Evolutionary conservation across 2,329 filamentous ascomycete genomes (phyloP), one percentile per base, ranked within the genome.

Genomic region (Colletotrichum eremochloae): DNA sequence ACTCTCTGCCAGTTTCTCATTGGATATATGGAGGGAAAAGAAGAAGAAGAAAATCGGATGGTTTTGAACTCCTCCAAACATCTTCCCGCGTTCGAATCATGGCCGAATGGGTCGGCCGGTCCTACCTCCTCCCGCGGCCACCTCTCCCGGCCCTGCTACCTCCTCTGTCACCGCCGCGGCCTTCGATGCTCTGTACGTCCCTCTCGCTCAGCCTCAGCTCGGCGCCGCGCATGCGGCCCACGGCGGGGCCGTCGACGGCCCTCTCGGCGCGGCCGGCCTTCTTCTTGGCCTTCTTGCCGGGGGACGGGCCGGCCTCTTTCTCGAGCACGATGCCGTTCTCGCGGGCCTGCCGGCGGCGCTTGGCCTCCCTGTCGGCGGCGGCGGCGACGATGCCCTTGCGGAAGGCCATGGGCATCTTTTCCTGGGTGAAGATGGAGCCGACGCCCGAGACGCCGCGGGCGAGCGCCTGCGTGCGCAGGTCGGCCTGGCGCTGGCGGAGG

Each of bases 281-380:
- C 67, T 80, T 84, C 68, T 77, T 80, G 46, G 80, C 82, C 38
- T 79, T 75, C 55, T 84, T 84, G 66, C 52, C 24, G 29, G 33
- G 33, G 9, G 53, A 5, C 53, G 78, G 76, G 36, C 44, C 46
- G 46, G 53, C 75, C 40, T 36, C 79, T 73, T 86, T 87, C 85
- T 98, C 96, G 44, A 98, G 84, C 61, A 98, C 91, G 76, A 98
- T 91, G 7, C 96, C 96, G 77, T 96, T 97, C 86, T 98, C 96
- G 78, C 88, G 90, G 2, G 96, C 96, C 80, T 97, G 94, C 52
- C 86, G 86, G 48, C 96, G 86, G 63, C 96, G 85, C 84, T 88
- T 93, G 15, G 88, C 84, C 80, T 98, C 95, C 71, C 89, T 90
- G 38, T 85, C 82, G 1, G 81, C 85, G 31, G 89, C 89, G 64